phyloP scores from a whole-genome alignment of 345 rosid species.

The Citrus sp. region DNA sequence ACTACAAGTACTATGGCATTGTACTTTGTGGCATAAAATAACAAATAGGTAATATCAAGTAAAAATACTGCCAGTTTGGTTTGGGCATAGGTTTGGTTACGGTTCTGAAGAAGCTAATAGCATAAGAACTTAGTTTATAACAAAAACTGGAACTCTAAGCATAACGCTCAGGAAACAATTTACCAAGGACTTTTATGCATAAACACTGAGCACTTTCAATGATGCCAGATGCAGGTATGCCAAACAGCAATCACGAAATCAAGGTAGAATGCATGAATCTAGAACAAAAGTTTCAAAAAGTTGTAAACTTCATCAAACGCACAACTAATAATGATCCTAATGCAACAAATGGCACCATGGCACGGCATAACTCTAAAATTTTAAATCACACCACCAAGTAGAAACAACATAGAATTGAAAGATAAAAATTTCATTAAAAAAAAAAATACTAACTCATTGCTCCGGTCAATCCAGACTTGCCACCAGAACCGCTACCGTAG shows the following conservation, averaged over 20 bases:
- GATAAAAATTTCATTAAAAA: neutral
- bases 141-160: neutral
- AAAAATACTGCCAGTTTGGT: neutral
- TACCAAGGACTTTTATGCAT: neutral
- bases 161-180: neutral
- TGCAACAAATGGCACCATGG: neutral
- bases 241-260: neutral
- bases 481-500: conserved; percentile 47
- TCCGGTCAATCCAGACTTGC: conserved; percentile 50
- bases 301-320: neutral
- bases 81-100: neutral
- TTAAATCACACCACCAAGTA: neutral
- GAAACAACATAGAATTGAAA: neutral
- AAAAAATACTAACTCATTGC: conserved; percentile 37
- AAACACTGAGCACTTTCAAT: neutral
- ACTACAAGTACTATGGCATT: neutral
- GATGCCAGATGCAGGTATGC: neutral
- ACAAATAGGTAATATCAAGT: neutral
- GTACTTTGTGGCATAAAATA: neutral
- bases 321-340: neutral
- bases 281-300: neutral
- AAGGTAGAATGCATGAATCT: neutral
- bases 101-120: neutral
- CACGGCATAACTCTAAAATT: neutral
- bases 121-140: neutral